phyloP scores from a whole-genome alignment of 2,329 filamentous ascomycete species.

The Colletotrichum tabaci region DNA sequence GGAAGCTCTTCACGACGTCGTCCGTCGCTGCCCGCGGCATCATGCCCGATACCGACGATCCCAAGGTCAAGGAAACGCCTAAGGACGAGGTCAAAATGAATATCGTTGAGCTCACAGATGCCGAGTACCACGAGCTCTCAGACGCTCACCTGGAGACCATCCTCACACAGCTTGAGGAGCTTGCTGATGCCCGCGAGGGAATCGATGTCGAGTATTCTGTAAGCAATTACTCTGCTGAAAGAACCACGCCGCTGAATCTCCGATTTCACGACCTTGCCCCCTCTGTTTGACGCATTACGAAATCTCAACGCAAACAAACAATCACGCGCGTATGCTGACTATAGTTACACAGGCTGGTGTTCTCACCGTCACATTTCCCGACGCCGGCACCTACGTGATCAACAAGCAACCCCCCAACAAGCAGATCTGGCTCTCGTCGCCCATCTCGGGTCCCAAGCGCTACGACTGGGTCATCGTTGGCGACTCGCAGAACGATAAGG shows the following conservation, averaged over 20 bases:
- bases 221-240: slow-evolving; percentile 52
- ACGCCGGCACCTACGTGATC: slow-evolving; percentile 87
- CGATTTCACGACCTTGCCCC: background rate
- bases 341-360: slow-evolving; percentile 79
- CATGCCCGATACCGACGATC: slow-evolving; percentile 72
- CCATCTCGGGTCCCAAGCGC: slow-evolving; percentile 90
- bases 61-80: slow-evolving; percentile 60
- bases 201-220: slow-evolving; percentile 93
- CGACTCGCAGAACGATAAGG: slow-evolving; percentile 84
- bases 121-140: slow-evolving; percentile 83
- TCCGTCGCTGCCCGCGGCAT: slow-evolving; percentile 62
- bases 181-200: slow-evolving; percentile 81
- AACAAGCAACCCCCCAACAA: slow-evolving; percentile 99
- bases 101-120: slow-evolving; percentile 76
- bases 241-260: background rate
- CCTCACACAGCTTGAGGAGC: slow-evolving; percentile 75
- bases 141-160: slow-evolving; percentile 79
- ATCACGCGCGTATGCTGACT: slow-evolving; percentile 10
- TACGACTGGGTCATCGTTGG: slow-evolving; percentile 88
- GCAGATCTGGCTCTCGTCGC: slow-evolving; percentile 96
- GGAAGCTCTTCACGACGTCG: slow-evolving; percentile 51
- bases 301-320: slow-evolving; percentile 41
- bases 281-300: background rate
- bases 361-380: slow-evolving; percentile 79
- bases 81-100: slow-evolving; percentile 56